These are phyloP conservation scores for Neonectria punicea DNA, from an alignment of 2,329 filamentous ascomycete species.

Conservation along the genomic window DNA sequence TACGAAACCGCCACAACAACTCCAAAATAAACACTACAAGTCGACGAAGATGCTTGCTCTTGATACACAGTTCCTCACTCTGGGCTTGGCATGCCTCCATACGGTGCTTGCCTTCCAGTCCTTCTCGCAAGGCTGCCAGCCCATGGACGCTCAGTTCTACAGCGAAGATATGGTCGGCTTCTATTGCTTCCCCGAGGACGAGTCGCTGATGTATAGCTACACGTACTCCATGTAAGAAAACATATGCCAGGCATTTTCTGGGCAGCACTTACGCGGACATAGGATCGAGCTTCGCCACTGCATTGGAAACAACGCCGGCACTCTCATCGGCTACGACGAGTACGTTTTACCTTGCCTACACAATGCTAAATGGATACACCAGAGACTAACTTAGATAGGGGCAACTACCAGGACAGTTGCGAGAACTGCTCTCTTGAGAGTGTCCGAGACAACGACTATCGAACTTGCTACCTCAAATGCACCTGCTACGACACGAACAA, in stretches of 20 bases:
- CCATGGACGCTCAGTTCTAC: constrained; percentile 21
- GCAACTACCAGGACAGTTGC: constrained; percentile 13
- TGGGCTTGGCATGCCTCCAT: background rate
- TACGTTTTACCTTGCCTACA: background rate
- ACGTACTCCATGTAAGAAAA: constrained; percentile 11
- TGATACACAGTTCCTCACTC: background rate
- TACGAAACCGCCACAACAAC: background rate
- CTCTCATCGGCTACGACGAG: constrained; percentile 15
- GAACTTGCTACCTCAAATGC: constrained; percentile 16
- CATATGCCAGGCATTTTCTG: background rate
- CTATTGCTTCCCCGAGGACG: constrained; percentile 15
- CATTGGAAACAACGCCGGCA: constrained; percentile 11
- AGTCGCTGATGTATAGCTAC: background rate
- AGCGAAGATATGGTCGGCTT: constrained; percentile 15
- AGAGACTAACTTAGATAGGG: background rate
- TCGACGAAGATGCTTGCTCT: background rate
- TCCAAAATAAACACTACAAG: background rate
- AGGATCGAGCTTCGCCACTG: constrained; percentile 19
- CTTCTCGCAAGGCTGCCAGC: constrained; percentile 17
- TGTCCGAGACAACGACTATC: background rate
- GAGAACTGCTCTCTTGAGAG: constrained; percentile 8
- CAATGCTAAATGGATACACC: background rate
- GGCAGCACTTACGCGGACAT: background rate
- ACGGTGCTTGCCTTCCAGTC: background rate
- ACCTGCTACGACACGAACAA: constrained; percentile 7